phyloP scores from a whole-genome alignment of 2,329 filamentous ascomycete genomes.

The Aureobasidium subglaciale region DNA sequence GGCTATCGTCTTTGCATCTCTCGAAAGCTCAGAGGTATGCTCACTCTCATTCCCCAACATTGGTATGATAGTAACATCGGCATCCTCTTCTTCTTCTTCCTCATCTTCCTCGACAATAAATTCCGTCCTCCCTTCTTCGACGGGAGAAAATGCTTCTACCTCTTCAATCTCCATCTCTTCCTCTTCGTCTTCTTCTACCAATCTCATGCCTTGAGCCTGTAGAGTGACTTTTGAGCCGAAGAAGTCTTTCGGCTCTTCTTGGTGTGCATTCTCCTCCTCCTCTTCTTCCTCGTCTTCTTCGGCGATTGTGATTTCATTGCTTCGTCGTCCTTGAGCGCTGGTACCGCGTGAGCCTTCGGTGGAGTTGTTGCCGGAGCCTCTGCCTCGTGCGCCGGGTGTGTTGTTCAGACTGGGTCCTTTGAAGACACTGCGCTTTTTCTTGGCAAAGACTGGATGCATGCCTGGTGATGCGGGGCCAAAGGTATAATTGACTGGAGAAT shows the following conservation, averaged over 20 bases:
- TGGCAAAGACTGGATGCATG: constrained; percentile 61
- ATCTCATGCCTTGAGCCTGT: background rate
- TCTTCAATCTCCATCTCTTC: constrained; percentile 40
- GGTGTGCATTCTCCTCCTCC: background rate
- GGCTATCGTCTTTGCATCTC: background rate
- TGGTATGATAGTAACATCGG: background rate
- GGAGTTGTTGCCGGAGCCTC: constrained; percentile 15
- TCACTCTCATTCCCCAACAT: background rate
- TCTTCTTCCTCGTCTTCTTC: constrained; percentile 13
- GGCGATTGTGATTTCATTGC: constrained; percentile 53
- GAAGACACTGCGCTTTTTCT: constrained; percentile 72
- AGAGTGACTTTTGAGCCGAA: background rate
- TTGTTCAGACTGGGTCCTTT: constrained; percentile 65
- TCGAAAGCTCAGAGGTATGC: background rate
- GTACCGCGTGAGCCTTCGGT: constrained; percentile 32
- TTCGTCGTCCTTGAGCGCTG: constrained; percentile 60
- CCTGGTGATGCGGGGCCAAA: constrained; percentile 55
- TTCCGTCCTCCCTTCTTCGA: constrained; percentile 26
- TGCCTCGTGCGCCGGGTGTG: constrained; percentile 38
- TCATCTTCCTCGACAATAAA: constrained; percentile 4
- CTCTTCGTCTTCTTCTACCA: constrained; percentile 19
- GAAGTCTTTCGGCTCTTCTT: background rate
- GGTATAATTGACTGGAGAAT: constrained; percentile 6
- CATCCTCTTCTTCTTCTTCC: background rate
- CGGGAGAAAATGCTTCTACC: constrained; percentile 52